A percentile compares a stretch with the other conserved stretches of the same genome.
These are phyloP conservation scores for Nadsonia commutata DNA, from an alignment of 1,139 yeast genomes.

Conservation along the genomic window DNA sequence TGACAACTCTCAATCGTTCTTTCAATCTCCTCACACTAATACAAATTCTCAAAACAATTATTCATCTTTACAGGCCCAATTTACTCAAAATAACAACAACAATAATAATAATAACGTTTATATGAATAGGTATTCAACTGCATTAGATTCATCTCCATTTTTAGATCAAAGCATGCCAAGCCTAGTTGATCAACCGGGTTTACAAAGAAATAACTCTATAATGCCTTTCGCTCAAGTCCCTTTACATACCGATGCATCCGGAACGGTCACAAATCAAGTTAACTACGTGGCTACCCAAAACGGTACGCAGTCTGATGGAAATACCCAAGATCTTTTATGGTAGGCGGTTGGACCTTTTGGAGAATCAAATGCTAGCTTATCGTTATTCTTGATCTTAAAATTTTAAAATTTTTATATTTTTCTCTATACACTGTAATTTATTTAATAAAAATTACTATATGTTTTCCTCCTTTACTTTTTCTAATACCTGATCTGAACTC, in stretches of 20 bases:
- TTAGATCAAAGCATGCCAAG: background rate
- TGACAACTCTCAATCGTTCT: too few species aligned
- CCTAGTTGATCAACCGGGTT: background rate
- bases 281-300: conserved; percentile 13
- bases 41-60: too few species aligned
- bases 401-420: too few species aligned
- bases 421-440: too few species aligned
- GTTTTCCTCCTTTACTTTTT: too few species aligned
- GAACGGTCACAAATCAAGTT: background rate
- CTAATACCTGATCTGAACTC: too few species aligned
- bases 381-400: too few species aligned
- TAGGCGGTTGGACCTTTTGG: too few species aligned
- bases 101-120: background rate
- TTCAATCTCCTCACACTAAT: too few species aligned
- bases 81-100: background rate
- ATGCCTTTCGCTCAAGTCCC: background rate
- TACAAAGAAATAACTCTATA: background rate
- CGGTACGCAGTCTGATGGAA: conserved; percentile 11
- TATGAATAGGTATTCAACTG: too few species aligned
- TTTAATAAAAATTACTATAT: too few species aligned
- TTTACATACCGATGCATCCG: background rate
- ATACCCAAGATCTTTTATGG: conserved; percentile 14
- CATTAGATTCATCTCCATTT: background rate
- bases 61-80: background rate
- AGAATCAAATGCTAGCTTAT: too few species aligned